Percentiles rank a stretch among this genome's conserved stretches.
Evolutionary conservation across 352 stramenopile genomes (phyloP).

Genomic region (Phytophthora sp.): DNA sequence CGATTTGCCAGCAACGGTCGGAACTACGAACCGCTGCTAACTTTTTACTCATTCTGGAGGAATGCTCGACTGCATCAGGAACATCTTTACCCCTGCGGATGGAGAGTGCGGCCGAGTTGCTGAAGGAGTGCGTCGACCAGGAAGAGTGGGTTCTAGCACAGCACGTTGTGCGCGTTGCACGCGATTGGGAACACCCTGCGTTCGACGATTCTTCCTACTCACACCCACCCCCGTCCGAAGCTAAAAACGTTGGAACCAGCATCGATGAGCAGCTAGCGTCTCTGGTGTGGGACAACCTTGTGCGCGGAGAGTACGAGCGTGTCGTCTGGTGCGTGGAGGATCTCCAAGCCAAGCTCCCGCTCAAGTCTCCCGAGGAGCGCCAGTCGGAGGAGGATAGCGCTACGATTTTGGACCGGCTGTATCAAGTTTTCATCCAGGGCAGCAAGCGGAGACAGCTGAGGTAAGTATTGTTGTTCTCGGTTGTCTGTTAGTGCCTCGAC

Average conservation of each 20-base stretch:
- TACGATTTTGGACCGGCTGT: constrained; percentile 37
- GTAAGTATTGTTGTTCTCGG: not conserved
- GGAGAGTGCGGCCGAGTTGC: constrained; percentile 63
- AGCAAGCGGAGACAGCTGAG: not conserved
- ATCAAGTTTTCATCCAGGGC: constrained; percentile 47
- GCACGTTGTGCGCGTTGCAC: constrained; percentile 81
- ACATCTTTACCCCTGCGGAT: constrained; percentile 43
- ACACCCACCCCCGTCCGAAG: not conserved
- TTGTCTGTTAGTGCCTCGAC: constrained; percentile 26
- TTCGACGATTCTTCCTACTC: constrained; percentile 22
- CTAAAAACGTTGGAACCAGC: constrained; percentile 15
- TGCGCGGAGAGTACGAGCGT: constrained; percentile 67
- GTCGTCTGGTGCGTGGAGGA: constrained; percentile 69
- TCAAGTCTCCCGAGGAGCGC: constrained; percentile 21
- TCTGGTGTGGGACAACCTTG: constrained; percentile 60
- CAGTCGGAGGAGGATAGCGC: constrained; percentile 24
- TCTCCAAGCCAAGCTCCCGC: constrained; percentile 66
- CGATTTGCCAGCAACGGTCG: constrained; percentile 61
- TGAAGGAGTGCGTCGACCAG: constrained; percentile 77
- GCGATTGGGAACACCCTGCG: constrained; percentile 69
- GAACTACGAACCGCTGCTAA: constrained; percentile 85
- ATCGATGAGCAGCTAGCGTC: constrained; percentile 73
- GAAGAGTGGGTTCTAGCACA: constrained; percentile 76
- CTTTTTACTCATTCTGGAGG: constrained; percentile 82
- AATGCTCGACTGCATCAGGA: constrained; percentile 49